Conservation (phyloP, 2,329 filamentous ascomycete genomes). For the Fusarium sp. region DNA sequence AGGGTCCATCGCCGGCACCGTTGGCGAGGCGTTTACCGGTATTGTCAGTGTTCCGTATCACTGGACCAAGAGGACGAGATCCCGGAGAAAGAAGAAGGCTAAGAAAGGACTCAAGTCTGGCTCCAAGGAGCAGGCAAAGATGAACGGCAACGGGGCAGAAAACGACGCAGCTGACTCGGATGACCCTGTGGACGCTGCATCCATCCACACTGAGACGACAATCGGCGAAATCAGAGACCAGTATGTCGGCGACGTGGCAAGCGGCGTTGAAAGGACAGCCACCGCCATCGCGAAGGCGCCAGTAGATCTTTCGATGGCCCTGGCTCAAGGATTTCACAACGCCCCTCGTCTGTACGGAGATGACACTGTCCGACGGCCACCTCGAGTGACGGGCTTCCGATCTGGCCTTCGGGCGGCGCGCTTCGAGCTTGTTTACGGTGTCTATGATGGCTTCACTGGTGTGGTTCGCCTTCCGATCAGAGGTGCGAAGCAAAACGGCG, state of each 20-base stretch:
- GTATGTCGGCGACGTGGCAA: conserved; percentile 63
- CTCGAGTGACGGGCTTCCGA: conserved; percentile 72
- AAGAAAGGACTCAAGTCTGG: conserved; percentile 8
- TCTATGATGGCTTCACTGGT: conserved; percentile 75
- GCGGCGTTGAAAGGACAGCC: conserved; percentile 63
- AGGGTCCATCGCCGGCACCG: conserved; percentile 69
- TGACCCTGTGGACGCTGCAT: conserved; percentile 12
- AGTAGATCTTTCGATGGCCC: conserved; percentile 69
- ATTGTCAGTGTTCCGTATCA: conserved; percentile 73
- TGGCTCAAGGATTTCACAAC: conserved; percentile 79
- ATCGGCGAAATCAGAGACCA: conserved; percentile 47
- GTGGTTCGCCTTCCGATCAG: conserved; percentile 69
- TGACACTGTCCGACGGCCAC: conserved; percentile 73
- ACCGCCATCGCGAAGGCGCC: conserved; percentile 67
- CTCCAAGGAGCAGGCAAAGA: conserved; percentile 1
- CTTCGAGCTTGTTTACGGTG: conserved; percentile 70
- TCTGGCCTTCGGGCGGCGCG: conserved; percentile 73
- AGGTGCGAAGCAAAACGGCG: conserved; percentile 67
- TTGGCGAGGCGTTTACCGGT: conserved; percentile 71
- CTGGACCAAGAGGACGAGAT: conserved; percentile 68
- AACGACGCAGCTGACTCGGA: conserved; percentile 10
- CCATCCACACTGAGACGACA: conserved; percentile 30
- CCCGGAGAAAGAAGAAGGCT: conserved; percentile 49
- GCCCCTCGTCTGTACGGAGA: conserved; percentile 78
- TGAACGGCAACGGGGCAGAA: neutral